Conservation (phyloP, 345 rosid genomes). For the Moricandia arvensis region DNA sequence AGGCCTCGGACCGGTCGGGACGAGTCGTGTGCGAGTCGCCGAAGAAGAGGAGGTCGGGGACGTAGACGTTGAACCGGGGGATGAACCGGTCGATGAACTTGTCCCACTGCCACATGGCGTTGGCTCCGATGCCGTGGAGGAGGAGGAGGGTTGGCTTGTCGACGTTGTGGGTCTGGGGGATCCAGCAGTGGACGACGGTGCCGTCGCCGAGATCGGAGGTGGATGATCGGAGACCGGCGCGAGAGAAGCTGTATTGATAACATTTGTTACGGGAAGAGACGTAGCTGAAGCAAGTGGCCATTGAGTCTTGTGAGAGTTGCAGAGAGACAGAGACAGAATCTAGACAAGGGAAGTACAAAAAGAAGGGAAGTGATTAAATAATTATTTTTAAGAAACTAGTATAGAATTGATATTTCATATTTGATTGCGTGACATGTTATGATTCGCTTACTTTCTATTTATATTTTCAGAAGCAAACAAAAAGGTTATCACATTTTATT, state of each 20-base stretch:
- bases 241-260: constrained; percentile 63
- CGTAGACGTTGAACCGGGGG: constrained; percentile 74
- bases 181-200: constrained; percentile 84
- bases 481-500: no score
- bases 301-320: constrained; percentile 12
- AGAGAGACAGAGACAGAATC: background rate
- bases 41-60: constrained; percentile 87
- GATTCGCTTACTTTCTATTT: constrained; percentile 7
- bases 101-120: constrained; percentile 95
- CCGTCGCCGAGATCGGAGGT: constrained; percentile 79
- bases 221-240: constrained; percentile 68
- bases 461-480: background rate
- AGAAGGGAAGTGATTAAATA: background rate
- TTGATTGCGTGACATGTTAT: constrained; percentile 24
- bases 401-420: background rate
- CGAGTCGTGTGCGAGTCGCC: constrained; percentile 82
- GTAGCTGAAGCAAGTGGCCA: constrained; percentile 69
- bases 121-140: constrained; percentile 91
- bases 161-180: constrained; percentile 48
- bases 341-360: background rate
- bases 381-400: background rate
- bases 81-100: constrained; percentile 51
- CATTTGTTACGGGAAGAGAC: constrained; percentile 57
- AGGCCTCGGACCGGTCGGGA: constrained; percentile 61
- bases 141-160: constrained; percentile 59